phyloP scores from a whole-genome alignment of 169 alveolate genomes.

The Eimeria praecox region DNA sequence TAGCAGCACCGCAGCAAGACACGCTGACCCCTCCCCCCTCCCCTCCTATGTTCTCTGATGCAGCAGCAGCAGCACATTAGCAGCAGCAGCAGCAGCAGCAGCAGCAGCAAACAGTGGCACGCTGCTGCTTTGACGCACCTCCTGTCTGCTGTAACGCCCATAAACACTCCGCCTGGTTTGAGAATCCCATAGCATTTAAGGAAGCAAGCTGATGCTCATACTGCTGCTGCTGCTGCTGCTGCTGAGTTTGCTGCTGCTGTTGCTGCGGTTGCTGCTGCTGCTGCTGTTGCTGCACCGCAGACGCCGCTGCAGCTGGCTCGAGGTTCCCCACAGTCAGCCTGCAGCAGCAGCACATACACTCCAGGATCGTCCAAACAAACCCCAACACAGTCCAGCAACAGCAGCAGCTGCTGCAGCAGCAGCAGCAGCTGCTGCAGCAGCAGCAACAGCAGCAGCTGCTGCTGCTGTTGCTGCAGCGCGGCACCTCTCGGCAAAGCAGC shows the following conservation, averaged over 20 bases:
- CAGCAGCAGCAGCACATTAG: neutral
- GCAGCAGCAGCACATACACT: conserved; percentile 8
- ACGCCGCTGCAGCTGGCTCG: neutral
- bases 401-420: neutral
- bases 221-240: conserved; percentile 49
- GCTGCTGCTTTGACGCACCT: conserved; percentile 5
- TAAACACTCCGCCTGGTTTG: conserved; percentile 30
- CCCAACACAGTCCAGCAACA: neutral
- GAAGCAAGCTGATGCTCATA: conserved; percentile 50
- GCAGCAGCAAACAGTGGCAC: neutral
- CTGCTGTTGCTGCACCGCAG: conserved; percentile 20
- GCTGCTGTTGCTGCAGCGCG: neutral
- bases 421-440: too few species aligned
- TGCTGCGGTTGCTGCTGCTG: conserved; percentile 7
- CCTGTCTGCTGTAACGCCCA: conserved; percentile 58
- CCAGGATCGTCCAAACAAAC: neutral
- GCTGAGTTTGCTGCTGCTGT: conserved; percentile 18
- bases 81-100: conserved; percentile 12
- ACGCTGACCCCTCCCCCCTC: neutral
- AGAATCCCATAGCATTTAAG: conserved; percentile 39
- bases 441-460: neutral
- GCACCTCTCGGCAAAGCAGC: neutral
- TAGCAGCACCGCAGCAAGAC: neutral
- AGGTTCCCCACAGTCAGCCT: conserved; percentile 5
- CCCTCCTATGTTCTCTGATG: neutral